These are phyloP conservation scores for Dendrobium huoshanense DNA, from an alignment of 106 monocot genomes.

Conservation along the genomic window DNA sequence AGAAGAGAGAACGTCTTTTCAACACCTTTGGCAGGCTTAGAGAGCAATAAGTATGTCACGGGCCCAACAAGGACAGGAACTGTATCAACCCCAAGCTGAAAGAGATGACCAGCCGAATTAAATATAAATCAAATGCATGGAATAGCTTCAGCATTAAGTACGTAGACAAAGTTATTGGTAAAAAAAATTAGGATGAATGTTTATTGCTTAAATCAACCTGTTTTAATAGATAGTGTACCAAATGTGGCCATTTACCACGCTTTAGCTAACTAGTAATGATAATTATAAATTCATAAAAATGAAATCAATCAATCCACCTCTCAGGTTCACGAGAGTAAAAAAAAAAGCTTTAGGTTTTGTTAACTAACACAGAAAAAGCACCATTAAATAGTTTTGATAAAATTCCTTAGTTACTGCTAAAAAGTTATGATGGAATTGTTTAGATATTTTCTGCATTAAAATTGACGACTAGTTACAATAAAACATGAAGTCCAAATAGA, in stretches of 20 bases:
- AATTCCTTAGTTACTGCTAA: background rate
- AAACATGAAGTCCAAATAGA: background rate
- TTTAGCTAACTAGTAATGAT: no score
- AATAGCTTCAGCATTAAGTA: background rate
- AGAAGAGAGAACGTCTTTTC: slow-evolving; percentile 23
- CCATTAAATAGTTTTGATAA: background rate
- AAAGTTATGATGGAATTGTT: no score
- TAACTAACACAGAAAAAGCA: background rate
- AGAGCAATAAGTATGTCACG: slow-evolving; percentile 23
- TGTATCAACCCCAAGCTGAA: slow-evolving; percentile 24
- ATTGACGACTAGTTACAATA: no score
- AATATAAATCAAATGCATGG: background rate
- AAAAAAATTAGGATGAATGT: background rate
- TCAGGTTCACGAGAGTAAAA: no score
- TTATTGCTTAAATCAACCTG: background rate
- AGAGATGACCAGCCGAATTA: background rate
- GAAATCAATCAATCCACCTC: no score
- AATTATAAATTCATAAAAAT: no score
- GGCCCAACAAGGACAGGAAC: slow-evolving; percentile 29
- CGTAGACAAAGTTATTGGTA: background rate
- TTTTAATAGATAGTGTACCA: background rate
- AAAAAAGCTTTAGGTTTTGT: background rate
- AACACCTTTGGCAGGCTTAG: slow-evolving; percentile 26
- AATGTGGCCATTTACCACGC: background rate
- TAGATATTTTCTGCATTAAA: no score